These are phyloP conservation scores for Erodium texanum DNA, from an alignment of 441 rosid genomes.

Conservation along the genomic window DNA sequence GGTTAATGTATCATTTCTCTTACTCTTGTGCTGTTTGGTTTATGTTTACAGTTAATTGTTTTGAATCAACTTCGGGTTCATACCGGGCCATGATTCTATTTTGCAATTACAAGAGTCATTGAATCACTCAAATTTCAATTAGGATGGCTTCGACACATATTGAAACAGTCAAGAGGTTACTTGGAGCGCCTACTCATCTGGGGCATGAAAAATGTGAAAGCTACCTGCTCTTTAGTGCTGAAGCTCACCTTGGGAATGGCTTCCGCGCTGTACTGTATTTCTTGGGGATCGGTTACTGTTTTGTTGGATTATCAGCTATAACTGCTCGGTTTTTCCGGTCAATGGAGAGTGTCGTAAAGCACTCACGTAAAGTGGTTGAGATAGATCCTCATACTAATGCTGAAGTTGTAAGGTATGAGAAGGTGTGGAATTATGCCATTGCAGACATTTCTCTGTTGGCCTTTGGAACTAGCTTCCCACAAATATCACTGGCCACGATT, in stretches of 20 bases:
- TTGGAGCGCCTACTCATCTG: slow-evolving; percentile 21
- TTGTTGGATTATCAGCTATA: slow-evolving; percentile 78
- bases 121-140: slow-evolving; percentile 14
- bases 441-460: slow-evolving; percentile 84
- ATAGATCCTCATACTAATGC: slow-evolving; percentile 49
- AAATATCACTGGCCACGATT: slow-evolving; percentile 80
- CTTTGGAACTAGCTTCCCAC: slow-evolving; percentile 96
- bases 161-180: slow-evolving; percentile 19
- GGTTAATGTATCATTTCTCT: not conserved
- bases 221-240: slow-evolving; percentile 49
- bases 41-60: not conserved
- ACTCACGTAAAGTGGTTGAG: slow-evolving; percentile 56
- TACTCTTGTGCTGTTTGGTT: not conserved
- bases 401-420: slow-evolving; percentile 43
- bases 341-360: slow-evolving; percentile 89
- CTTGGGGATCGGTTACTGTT: slow-evolving; percentile 71
- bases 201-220: slow-evolving; percentile 43
- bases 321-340: slow-evolving; percentile 73
- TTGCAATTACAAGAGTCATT: slow-evolving; percentile 5
- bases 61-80: not conserved
- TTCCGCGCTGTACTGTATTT: slow-evolving; percentile 43
- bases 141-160: slow-evolving; percentile 24
- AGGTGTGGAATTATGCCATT: slow-evolving; percentile 84
- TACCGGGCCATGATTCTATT: slow-evolving; percentile 11
- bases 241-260: slow-evolving; percentile 40